Base-by-base conservation (phyloP, 164 flowering plant genomes). In the Magnolia kwangsiensis region DNA sequence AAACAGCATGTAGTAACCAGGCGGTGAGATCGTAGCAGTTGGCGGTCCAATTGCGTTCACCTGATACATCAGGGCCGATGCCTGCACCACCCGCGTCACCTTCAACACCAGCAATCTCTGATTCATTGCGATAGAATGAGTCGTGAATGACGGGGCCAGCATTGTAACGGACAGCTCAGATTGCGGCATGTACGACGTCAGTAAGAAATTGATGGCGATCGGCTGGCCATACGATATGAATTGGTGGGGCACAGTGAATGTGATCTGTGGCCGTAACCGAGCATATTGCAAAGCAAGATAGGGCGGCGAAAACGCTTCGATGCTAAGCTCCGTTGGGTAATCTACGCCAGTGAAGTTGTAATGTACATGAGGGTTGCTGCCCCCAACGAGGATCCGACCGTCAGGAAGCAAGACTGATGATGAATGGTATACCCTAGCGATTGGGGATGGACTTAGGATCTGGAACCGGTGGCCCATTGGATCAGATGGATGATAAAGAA, bases 351-450 rank as follows among this genome's bases (percentile, higher is more conserved):
- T 82, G 82, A 95, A 92, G 75, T 89, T 86, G 83, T 95, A 93
- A 6, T 13, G 8, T 9, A 64, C 19, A 79, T 95, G 90, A 0
- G 98, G 98, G 76, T 95, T 95, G 79, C 98, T 92, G 55, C 98
- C 98, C 2, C 97, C 98, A 18, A 95, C 98, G 64, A 95, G 71
- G 20, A 95, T 75, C 50, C 96, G 85, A 64, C 98, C 98, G 77
- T 91, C 98, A 24, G 90, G 82, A 11, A 93, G 4, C 71, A 95
- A 65, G 23, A 81, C 78, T 1, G 98, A 94, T 0, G 93, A 5
- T 18, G 98, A 95, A 83, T 95, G 98, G 83, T 95, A 95, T 85
- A 93, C 77, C 55, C 98, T 78, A 0, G 98, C 85, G 2, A 80
- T 89, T 19, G 58, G 67, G 0, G 92, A 80, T 21, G 90, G 86